Conservation (phyloP, 1,139 yeast genomes). For the Protomyces lactucae-debilis region DNA sequence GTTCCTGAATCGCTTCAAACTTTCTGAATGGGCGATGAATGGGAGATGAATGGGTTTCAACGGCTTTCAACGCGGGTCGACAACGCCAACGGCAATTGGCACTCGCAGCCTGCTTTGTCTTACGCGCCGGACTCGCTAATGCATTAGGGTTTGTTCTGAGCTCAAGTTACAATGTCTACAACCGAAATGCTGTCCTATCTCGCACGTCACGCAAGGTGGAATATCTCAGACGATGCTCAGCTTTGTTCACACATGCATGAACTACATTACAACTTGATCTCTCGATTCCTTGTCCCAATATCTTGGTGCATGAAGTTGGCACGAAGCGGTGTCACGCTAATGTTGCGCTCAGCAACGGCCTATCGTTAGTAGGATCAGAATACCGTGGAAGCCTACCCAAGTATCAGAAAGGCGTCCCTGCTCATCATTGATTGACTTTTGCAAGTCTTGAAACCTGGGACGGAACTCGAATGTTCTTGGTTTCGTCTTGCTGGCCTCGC, state of each 20-base stretch:
- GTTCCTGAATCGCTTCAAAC: not conserved
- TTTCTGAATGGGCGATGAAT: not conserved
- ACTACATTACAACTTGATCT: constrained; percentile 5
- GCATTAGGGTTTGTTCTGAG: not conserved
- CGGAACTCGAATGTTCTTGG: constrained; percentile 34
- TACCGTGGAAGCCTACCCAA: not conserved
- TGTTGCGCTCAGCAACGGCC: constrained; percentile 16
- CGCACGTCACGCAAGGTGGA: too few species aligned
- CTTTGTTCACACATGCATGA: not conserved
- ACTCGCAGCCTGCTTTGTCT: not conserved
- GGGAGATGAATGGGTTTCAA: not conserved
- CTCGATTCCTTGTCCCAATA: constrained; percentile 4
- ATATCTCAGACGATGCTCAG: too few species aligned
- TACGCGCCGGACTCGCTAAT: not conserved
- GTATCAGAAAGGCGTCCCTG: constrained; percentile 13
- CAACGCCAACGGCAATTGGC: not conserved
- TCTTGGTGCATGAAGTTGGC: constrained; percentile 53
- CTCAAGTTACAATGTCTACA: too few species aligned
- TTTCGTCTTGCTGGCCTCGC: constrained; percentile 38
- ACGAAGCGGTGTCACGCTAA: constrained; percentile 74
- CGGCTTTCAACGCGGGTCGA: not conserved
- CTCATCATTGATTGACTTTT: not conserved
- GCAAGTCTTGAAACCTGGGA: not conserved
- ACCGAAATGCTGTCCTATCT: too few species aligned
- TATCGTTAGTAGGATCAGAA: not conserved